Evolutionary conservation across 2,329 filamentous ascomycete genomes (phyloP).

Genomic region (Aspergillus flavus): DNA sequence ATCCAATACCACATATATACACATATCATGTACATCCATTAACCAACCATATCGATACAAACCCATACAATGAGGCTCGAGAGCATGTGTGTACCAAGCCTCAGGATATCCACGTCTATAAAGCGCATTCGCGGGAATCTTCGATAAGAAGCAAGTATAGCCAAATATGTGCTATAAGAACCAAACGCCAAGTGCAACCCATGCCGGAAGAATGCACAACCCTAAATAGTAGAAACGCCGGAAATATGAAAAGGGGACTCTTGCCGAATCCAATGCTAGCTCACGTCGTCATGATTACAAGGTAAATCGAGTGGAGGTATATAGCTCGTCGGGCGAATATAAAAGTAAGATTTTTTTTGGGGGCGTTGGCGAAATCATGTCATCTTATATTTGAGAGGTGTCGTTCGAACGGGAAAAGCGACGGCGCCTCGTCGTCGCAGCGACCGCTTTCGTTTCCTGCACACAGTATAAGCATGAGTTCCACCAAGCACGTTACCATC

Average conservation of each 20-base stretch:
- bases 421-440: slow-evolving; percentile 10
- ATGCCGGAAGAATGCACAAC: slow-evolving; percentile 5
- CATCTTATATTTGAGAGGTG: slow-evolving; percentile 11
- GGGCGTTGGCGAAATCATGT: slow-evolving; percentile 4
- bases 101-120: not conserved
- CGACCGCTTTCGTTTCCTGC: slow-evolving; percentile 12
- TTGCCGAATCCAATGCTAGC: slow-evolving; percentile 5
- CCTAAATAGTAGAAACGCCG: slow-evolving; percentile 9
- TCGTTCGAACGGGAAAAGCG: slow-evolving; percentile 14
- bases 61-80: not conserved
- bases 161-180: not conserved
- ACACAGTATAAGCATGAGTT: not conserved
- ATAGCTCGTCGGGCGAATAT: not conserved
- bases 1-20: not conserved
- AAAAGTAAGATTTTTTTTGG: not conserved
- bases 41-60: slow-evolving; percentile 3
- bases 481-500: not conserved
- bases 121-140: not conserved
- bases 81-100: not conserved
- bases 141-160: not conserved
- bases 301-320: not conserved
- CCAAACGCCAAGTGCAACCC: slow-evolving; percentile 11
- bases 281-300: slow-evolving; percentile 13
- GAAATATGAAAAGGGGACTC: slow-evolving; percentile 14
- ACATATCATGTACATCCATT: slow-evolving; percentile 2